These are phyloP conservation scores for Pythium guiyangense DNA, from an alignment of 352 stramenopile genomes.

Conservation along the genomic window DNA sequence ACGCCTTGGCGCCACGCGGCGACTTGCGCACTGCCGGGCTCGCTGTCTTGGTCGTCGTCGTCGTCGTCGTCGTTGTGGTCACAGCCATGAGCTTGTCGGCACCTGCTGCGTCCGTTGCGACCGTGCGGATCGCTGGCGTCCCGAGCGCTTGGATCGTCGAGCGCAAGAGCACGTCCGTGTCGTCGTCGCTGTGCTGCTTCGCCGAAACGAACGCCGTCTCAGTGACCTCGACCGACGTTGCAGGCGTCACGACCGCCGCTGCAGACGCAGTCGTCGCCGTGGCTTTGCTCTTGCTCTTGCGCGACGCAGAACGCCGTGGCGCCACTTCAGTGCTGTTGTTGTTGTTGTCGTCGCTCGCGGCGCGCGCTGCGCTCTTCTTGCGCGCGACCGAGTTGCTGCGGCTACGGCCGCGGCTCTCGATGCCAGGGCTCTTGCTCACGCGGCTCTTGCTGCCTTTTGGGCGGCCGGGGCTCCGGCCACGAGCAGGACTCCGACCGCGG, in stretches of 20 bases:
- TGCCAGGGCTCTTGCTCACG: slow-evolving; percentile 16
- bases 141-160: slow-evolving; percentile 41
- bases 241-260: slow-evolving; percentile 17
- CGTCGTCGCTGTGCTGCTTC: slow-evolving; percentile 41
- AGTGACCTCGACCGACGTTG: slow-evolving; percentile 16
- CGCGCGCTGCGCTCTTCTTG: slow-evolving; percentile 20
- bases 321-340: not conserved
- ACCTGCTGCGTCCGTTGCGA: not conserved
- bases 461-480: slow-evolving; percentile 32
- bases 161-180: slow-evolving; percentile 42
- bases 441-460: slow-evolving; percentile 19
- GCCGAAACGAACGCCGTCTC: slow-evolving; percentile 9
- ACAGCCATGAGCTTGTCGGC: slow-evolving; percentile 5
- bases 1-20: slow-evolving; percentile 12
- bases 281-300: slow-evolving; percentile 4
- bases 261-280: not conserved
- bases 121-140: slow-evolving; percentile 17
- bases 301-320: not conserved
- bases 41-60: slow-evolving; percentile 9
- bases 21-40: slow-evolving; percentile 10
- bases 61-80: not conserved
- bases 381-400: slow-evolving; percentile 55
- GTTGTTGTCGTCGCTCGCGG: not conserved
- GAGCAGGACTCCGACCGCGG: slow-evolving; percentile 41
- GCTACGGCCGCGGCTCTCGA: slow-evolving; percentile 37